These are phyloP conservation scores for Cinchona pubescens DNA, from an alignment of 257 asterid species.

Conservation along the genomic window DNA sequence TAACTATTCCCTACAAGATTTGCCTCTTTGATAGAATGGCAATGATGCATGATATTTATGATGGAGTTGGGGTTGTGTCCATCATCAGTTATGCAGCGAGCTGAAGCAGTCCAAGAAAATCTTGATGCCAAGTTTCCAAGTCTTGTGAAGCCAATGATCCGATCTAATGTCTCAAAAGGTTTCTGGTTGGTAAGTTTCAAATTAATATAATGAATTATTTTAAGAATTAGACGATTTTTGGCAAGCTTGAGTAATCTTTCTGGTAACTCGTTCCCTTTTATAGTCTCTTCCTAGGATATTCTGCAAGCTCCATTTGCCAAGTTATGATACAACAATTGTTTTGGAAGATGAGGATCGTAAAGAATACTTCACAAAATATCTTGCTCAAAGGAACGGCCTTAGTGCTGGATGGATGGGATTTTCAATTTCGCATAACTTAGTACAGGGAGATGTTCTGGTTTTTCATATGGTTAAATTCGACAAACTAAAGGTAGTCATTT, in stretches of 20 bases:
- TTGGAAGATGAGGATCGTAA: slow-evolving; percentile 42
- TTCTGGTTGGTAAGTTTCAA: slow-evolving; percentile 45
- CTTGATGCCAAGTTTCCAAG: slow-evolving; percentile 38
- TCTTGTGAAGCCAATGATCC: slow-evolving; percentile 50
- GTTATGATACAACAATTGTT: slow-evolving; percentile 30
- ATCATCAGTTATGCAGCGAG: slow-evolving; percentile 38
- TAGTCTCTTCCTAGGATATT: slow-evolving; percentile 47
- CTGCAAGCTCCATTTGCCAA: slow-evolving; percentile 45
- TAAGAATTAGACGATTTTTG: background rate
- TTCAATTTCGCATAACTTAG: slow-evolving; percentile 41
- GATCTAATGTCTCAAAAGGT: slow-evolving; percentile 45
- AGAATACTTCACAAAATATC: slow-evolving; percentile 35
- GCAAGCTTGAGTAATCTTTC: background rate
- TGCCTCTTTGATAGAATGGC: slow-evolving; percentile 23
- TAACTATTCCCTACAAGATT: slow-evolving; percentile 1
- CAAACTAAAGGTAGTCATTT: slow-evolving; percentile 25
- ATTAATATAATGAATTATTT: background rate
- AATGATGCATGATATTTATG: slow-evolving; percentile 16
- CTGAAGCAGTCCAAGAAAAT: slow-evolving; percentile 36
- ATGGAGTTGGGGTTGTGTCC: slow-evolving; percentile 23
- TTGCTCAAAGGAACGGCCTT: slow-evolving; percentile 46
- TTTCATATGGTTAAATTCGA: slow-evolving; percentile 34
- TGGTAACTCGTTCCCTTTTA: background rate
- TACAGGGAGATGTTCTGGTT: slow-evolving; percentile 53
- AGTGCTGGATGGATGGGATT: slow-evolving; percentile 65